Base-by-base conservation (phyloP, 2,329 filamentous ascomycete genomes). In the Cercospora berteroae region DNA sequence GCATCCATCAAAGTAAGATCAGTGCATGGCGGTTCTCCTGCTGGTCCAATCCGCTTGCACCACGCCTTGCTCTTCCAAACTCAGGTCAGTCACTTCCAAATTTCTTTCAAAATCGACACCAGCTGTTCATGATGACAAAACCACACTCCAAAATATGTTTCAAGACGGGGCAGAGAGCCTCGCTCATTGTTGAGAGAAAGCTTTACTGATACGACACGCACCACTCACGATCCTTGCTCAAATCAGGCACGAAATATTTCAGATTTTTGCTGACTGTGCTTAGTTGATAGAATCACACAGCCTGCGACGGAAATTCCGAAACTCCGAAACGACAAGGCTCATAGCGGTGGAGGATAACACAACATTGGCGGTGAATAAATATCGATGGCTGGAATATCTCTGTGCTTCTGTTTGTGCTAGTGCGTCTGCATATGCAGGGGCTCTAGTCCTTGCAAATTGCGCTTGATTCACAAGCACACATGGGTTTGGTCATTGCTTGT, bases 81-180 rank as follows among this genome's bases (percentile, higher is more conserved):
- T n/a, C n/a, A n/a, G n/a, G n/a, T 70, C 65, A 56, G 69, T 69
- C 20, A 18, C 8, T n/a, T 12, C 39, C 36, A 16, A 16, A 44
- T 57, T 42, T 12, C 20, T 31, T 20, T 13, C 39, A 13, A 23
- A n/a, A 27, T 7, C 4, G n/a, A 31, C 16, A 13, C 23, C 64
- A 29, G 29, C 25, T 10, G 16, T 64, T 63, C 36, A 65, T 74
- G 73, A 76, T 76, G 74, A 76, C 67, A 71, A 64, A 61, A 72
- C 68, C 61, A 63, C 61, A 70, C 69, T 66, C 65, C 67, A 70
- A 71, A 74, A 72, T 71, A 76, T 76, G 74, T 76, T 76, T 76
- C 74, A 76, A 76, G 74, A 76, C 74, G 74, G 74, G 73, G 71
- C 74, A 64, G 69, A 75, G 74, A 73, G 70, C 64, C 66, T 70